Evolutionary conservation across 2,329 filamentous ascomycete species (phyloP).

Genomic region (Sarocladiaceae sp.): DNA sequence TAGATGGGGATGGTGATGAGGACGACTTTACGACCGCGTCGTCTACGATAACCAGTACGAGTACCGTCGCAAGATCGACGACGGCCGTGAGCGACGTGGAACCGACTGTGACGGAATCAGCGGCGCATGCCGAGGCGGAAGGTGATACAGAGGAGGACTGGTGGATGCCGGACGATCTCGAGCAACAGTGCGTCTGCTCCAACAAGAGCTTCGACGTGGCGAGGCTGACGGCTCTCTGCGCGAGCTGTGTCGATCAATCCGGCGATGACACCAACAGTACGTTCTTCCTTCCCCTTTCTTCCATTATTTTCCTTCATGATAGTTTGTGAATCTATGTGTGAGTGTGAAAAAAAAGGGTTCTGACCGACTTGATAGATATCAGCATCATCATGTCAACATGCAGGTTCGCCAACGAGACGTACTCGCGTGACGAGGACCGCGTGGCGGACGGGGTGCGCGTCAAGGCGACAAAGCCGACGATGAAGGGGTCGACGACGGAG

Average conservation of each 20-base stretch:
- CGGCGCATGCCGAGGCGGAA: not conserved
- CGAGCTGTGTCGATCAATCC: conserved; percentile 29
- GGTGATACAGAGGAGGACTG: conserved; percentile 13
- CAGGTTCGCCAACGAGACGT: conserved; percentile 24
- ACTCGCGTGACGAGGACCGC: conserved; percentile 23
- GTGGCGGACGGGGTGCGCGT: conserved; percentile 27
- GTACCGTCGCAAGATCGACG: not conserved
- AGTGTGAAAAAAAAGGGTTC: too few species aligned
- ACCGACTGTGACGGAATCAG: not conserved
- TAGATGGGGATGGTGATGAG: not conserved
- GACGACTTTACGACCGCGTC: not conserved
- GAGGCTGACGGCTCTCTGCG: conserved; percentile 29
- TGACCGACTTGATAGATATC: conserved; percentile 22
- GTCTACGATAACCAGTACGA: not conserved
- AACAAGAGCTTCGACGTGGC: conserved; percentile 35
- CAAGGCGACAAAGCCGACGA: conserved; percentile 22
- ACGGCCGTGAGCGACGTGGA: not conserved
- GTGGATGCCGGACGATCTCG: conserved; percentile 16
- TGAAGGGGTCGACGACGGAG: not conserved
- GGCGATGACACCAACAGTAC: conserved; percentile 26
- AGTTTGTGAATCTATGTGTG: too few species aligned
- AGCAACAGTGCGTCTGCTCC: conserved; percentile 29
- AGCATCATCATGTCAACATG: conserved; percentile 29
- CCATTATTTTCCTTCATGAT: not conserved
- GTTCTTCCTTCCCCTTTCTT: conserved; percentile 11